These are phyloP conservation scores for Vickermania spadyakhi DNA, from an alignment of 208 protist genomes.

Conservation along the genomic window DNA sequence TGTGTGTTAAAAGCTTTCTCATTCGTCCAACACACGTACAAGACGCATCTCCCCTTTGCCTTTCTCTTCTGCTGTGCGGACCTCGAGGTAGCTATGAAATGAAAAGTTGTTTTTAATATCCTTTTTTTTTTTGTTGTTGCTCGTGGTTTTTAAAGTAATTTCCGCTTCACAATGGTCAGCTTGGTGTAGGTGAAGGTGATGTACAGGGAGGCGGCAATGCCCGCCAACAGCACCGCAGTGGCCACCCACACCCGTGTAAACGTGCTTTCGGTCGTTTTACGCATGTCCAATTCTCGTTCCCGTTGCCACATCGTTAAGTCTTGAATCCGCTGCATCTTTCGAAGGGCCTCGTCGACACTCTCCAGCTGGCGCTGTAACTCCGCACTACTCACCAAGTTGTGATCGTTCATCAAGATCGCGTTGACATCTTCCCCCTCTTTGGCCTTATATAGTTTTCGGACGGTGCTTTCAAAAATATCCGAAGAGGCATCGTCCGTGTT, in stretches of 20 bases:
- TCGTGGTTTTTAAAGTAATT: constrained; percentile 22
- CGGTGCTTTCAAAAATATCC: constrained; percentile 4
- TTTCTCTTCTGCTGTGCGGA: too few species aligned
- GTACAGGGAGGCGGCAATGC: constrained; percentile 15
- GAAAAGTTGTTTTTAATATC: background rate
- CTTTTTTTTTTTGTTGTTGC: background rate
- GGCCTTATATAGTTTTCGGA: constrained; percentile 4
- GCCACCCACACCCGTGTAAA: constrained; percentile 45
- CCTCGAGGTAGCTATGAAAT: too few species aligned
- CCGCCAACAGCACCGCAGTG: constrained; percentile 8
- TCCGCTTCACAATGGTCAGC: constrained; percentile 32
- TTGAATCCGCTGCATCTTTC: constrained; percentile 14
- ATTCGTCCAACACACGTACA: too few species aligned
- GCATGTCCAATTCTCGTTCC: constrained; percentile 21
- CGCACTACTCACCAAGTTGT: constrained; percentile 13
- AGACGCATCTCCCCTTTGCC: too few species aligned
- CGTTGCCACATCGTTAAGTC: constrained; percentile 9
- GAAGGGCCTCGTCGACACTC: constrained; percentile 10
- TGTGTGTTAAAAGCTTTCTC: too few species aligned
- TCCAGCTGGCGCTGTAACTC: constrained; percentile 16
- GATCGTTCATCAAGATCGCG: background rate
- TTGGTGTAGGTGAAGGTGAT: constrained; percentile 34
- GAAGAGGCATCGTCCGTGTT: background rate
- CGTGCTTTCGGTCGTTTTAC: constrained; percentile 31
- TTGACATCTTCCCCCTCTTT: background rate